Conservation (phyloP, 805 yeast genomes). For the Hanseniaspora lachancei region DNA sequence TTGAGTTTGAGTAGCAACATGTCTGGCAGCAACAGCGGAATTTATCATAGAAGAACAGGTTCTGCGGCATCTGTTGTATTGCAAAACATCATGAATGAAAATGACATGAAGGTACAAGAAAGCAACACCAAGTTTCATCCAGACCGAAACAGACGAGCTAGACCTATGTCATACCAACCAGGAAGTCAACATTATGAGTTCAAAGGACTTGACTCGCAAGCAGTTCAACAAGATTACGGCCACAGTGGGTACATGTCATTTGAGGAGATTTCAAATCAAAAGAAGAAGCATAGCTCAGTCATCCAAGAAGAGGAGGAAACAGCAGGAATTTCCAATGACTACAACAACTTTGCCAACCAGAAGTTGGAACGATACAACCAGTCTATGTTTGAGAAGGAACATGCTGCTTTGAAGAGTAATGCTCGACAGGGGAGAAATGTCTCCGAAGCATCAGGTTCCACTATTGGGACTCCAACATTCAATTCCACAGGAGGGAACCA, state of each 20-base stretch:
- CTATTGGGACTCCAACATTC: conserved; percentile 12
- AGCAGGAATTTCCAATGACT: neutral
- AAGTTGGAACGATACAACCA: conserved; percentile 2
- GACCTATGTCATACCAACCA: conserved; percentile 80
- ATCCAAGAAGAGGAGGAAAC: conserved; percentile 12
- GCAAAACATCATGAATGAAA: conserved; percentile 63
- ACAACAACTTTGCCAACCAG: neutral
- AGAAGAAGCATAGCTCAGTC: conserved; percentile 5
- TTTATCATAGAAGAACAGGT: conserved; percentile 28
- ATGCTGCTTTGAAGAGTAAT: neutral
- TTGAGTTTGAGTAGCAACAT: neutral
- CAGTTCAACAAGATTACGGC: neutral
- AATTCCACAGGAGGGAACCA: conserved; percentile 11
- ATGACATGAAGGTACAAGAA: conserved; percentile 16
- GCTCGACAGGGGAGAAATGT: neutral
- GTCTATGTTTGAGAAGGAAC: conserved; percentile 3
- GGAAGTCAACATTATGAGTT: neutral
- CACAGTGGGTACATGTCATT: neutral
- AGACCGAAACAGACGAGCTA: conserved; percentile 49
- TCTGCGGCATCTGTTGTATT: conserved; percentile 54
- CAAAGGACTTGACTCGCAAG: neutral
- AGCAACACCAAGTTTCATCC: conserved; percentile 16
- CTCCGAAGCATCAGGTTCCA: conserved; percentile 11
- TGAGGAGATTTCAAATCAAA: neutral
- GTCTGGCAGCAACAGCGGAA: neutral